Evolutionary conservation across 768 basidiomycete genomes (phyloP).

Genomic region (Chalciporus chontae): DNA sequence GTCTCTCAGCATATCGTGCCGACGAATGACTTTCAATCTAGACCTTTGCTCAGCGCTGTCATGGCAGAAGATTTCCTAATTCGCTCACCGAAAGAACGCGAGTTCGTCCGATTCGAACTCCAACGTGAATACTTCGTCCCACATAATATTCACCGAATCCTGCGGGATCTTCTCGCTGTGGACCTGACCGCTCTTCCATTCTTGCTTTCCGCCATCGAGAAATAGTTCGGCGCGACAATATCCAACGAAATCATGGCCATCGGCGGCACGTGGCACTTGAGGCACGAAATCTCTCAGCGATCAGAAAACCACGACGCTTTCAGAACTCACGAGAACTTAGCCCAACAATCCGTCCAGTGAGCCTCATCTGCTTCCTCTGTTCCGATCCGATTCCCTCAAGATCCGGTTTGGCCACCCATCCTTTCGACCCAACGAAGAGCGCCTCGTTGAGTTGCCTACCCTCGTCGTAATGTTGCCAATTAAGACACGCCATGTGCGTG

Average conservation of each 20-base stretch:
- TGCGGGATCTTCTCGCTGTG: slow-evolving; percentile 33
- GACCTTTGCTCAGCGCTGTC: neutral
- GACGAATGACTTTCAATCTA: slow-evolving; percentile 17
- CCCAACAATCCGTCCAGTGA: slow-evolving; percentile 39
- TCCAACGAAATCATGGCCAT: slow-evolving; percentile 35
- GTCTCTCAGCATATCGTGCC: slow-evolving; percentile 42
- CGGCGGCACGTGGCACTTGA: slow-evolving; percentile 46
- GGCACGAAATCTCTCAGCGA: neutral
- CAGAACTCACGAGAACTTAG: slow-evolving; percentile 40
- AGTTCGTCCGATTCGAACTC: slow-evolving; percentile 48
- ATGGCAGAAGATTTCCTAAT: neutral
- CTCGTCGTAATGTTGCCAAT: slow-evolving; percentile 60
- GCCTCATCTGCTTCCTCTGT: slow-evolving; percentile 14
- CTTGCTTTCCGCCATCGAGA: slow-evolving; percentile 35
- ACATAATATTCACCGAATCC: slow-evolving; percentile 38
- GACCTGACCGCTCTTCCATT: slow-evolving; percentile 42
- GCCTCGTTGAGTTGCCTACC: slow-evolving; percentile 62
- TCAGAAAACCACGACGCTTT: neutral
- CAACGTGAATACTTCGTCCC: slow-evolving; percentile 46
- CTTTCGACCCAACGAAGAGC: slow-evolving; percentile 53
- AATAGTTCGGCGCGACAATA: slow-evolving; percentile 48
- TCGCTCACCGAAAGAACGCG: slow-evolving; percentile 47
- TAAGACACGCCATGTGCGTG: slow-evolving; percentile 54
- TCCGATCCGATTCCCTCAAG: slow-evolving; percentile 20
- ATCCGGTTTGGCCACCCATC: slow-evolving; percentile 53